Base-by-base conservation (phyloP, 805 yeast species). In the Starmerella gropengiesseri region DNA sequence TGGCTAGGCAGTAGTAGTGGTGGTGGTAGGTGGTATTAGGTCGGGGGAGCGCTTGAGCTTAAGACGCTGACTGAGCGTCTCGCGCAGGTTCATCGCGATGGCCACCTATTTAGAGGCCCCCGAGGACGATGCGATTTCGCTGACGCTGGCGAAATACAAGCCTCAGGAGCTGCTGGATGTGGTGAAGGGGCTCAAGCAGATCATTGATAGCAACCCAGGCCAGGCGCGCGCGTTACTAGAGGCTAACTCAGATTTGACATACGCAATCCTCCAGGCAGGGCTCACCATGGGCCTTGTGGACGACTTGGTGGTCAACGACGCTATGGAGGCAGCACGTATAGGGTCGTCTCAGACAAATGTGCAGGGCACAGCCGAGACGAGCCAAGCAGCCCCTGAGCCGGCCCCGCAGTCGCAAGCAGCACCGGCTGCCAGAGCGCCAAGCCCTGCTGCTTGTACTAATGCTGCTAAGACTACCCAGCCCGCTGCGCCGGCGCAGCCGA, bases 241-340 rank as follows among this genome's bases (percentile, higher is more conserved):
- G 20, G 75, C 74, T 47, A 75, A 77, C 53, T 89, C 91, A 0
- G 94, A 83, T 55, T 64, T 86, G 40, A 64, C 81, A 2, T 83
- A 77, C 56, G 85, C 91, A 0, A 62, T 85, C 25, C 82, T 85
- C 1, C 94, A 86, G 56, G 68, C 78, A 1, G 61, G 82, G 42
- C 58, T 77, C 47, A 59, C 59, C 46, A 61, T 62, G 55, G 67
- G 62, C 20, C 55, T 57, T 30, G 62, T 57, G 13, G 60, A 55
- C 31, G 62, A 58, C 26, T 47, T 47, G 8, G 55, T 54, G 4
- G 50, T 55, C 7, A 32, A 44, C 18, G 47, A 55, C n/a, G 53
- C 51, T 1, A 48, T 55, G 33, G 14, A 44, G 31, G 38, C 43
- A 14, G 25, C 41, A 13, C 34, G 37, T 29, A 37, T 45, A 7